phyloP scores from a whole-genome alignment of 371 early-diverging fungal species.

The Zychaea mexicana region DNA sequence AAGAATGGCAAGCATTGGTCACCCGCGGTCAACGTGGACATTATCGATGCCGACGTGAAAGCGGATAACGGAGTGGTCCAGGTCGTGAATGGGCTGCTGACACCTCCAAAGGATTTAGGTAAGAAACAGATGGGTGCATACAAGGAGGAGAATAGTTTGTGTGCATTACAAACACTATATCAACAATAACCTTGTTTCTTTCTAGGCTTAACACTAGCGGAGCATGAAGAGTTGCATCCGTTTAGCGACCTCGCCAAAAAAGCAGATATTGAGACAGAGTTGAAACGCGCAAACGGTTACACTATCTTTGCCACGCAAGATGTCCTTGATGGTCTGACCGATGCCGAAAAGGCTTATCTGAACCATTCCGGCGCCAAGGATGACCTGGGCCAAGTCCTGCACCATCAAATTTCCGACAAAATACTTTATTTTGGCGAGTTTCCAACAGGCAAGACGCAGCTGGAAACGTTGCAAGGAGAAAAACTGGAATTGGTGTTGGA shows the following conservation, averaged over 20 bases:
- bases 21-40: slow-evolving; percentile 26
- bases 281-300: slow-evolving; percentile 36
- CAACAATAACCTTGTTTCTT: too few species aligned
- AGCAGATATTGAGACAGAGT: slow-evolving; percentile 25
- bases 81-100: slow-evolving; percentile 32
- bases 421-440: slow-evolving; percentile 34
- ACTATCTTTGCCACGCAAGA: slow-evolving; percentile 43
- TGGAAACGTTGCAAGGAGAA: slow-evolving; percentile 38
- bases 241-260: slow-evolving; percentile 26
- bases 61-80: slow-evolving; percentile 46
- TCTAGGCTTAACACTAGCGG: slow-evolving; percentile 30
- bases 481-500: slow-evolving; percentile 24
- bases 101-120: slow-evolving; percentile 40
- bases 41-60: slow-evolving; percentile 29
- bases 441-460: slow-evolving; percentile 10
- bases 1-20: slow-evolving; percentile 20
- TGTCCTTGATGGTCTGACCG: slow-evolving; percentile 29
- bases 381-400: slow-evolving; percentile 34
- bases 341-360: slow-evolving; percentile 35
- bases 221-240: slow-evolving; percentile 24
- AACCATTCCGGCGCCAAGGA: slow-evolving; percentile 28
- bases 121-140: slow-evolving; percentile 1
- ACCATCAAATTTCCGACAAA: slow-evolving; percentile 42
- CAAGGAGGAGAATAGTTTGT: background rate
- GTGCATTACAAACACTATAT: background rate